Evolutionary conservation across 2,329 filamentous ascomycete species (phyloP).

Genomic region (Colletotrichum horii): DNA sequence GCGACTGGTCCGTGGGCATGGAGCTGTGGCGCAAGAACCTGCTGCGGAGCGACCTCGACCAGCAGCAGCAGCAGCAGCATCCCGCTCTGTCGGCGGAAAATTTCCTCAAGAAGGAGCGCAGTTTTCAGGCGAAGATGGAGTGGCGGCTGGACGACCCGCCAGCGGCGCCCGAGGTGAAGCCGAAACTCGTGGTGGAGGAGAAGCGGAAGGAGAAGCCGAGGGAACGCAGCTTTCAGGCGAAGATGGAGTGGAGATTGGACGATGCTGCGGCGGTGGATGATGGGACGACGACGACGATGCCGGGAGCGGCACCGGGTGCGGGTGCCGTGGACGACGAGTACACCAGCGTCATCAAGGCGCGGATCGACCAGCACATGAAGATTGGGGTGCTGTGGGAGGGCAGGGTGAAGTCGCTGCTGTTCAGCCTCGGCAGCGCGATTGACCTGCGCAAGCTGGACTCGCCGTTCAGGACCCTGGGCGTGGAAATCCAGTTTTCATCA

Average conservation of each 20-base stretch:
- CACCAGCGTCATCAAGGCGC: slow-evolving; percentile 86
- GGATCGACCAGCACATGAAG: slow-evolving; percentile 86
- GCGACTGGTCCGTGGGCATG: slow-evolving; percentile 87
- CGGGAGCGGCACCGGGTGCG: slow-evolving; percentile 26
- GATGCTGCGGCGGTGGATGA: slow-evolving; percentile 33
- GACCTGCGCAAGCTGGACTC: slow-evolving; percentile 79
- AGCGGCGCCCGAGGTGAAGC: background rate
- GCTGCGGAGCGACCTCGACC: slow-evolving; percentile 3
- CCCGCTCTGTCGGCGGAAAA: slow-evolving; percentile 20
- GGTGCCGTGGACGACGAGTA: slow-evolving; percentile 64
- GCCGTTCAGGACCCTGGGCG: slow-evolving; percentile 76
- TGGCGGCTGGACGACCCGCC: slow-evolving; percentile 50
- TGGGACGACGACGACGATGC: background rate
- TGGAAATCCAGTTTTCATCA: slow-evolving; percentile 85
- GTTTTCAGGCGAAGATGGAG: slow-evolving; percentile 54
- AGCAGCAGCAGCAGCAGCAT: background rate
- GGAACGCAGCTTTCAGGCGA: slow-evolving; percentile 57
- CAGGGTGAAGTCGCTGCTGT: slow-evolving; percentile 87
- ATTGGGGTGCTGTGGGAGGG: slow-evolving; percentile 93
- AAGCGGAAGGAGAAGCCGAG: slow-evolving; percentile 18
- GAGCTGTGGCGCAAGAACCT: slow-evolving; percentile 83
- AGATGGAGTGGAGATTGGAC: slow-evolving; percentile 55
- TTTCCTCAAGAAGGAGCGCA: slow-evolving; percentile 39
- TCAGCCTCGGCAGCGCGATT: slow-evolving; percentile 86
- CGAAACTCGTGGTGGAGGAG: background rate